Base-by-base conservation (phyloP, 2,329 filamentous ascomycete genomes). In the Pseudopyricularia javanii region DNA sequence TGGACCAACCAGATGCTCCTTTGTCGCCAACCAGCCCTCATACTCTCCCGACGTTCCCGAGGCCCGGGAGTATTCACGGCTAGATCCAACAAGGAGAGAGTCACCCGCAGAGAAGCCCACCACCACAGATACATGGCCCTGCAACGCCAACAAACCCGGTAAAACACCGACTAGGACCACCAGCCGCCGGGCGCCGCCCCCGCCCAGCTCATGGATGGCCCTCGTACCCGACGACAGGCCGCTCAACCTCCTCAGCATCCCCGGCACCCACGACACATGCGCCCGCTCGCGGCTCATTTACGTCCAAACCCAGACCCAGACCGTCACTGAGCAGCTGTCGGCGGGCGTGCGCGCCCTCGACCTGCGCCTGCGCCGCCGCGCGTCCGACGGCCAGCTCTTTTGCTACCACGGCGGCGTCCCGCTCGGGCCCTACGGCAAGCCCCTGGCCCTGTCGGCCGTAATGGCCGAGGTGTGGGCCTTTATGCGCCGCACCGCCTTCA, bases 291-390 rank as follows among this genome's bases (percentile, higher is more conserved):
- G 57, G 47, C 59, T 65, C 9, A 84, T 84, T 0, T 86, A 82
- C 8, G 85, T 88, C n/a, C 77, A 84, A 40, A 88, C 85, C 58
- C 85, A 88, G 66, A 77, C 80, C 35, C 78, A 85, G 17, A 73
- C 75, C 30, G 74, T 83, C 0, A 65, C 68, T 47, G 76, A 79
- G 55, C 85, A 88, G 63, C 73, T 88, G n/a, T 70, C 76, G 20
- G 82, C 87, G 57, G 85, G 85, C 2, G 76, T 88, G 45, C 81
- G 85, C 34, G 88, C 88, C 70, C 78, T 88, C 57, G 85, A 88
- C 61, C 70, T 78, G 59, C 66, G 75, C 52, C 68, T 71, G 54
- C 64, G 74, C 49, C 65, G 71, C 48, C 57, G 63, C 55, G 61
- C 34, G 11, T 54, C 55, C 51, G 56, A 59, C 40, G 56, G 61